Percentiles rank a stretch among this genome's conserved stretches.
Evolutionary conservation across 108 stramenopile genomes (phyloP).

Genomic region (Cyclotella cryptica): DNA sequence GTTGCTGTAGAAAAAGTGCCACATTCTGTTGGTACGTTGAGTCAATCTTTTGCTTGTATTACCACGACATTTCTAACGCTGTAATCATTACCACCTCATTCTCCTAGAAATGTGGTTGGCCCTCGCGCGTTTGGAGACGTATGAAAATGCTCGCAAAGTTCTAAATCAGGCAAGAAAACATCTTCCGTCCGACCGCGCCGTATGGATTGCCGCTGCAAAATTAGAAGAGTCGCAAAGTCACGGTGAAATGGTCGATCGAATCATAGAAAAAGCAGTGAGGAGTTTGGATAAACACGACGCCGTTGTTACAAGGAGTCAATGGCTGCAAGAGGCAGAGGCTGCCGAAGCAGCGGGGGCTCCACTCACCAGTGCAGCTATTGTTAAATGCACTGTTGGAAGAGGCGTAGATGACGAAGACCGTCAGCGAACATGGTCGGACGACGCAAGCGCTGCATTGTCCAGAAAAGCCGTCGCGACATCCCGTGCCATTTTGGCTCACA

Average conservation of each 20-base stretch:
- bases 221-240: slow-evolving; percentile 97
- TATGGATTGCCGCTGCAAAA: slow-evolving; percentile 97
- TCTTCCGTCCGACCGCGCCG: slow-evolving; percentile 88
- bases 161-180: slow-evolving; percentile 94
- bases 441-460: slow-evolving; percentile 83
- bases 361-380: slow-evolving; percentile 89
- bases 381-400: slow-evolving; percentile 82
- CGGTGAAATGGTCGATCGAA: slow-evolving; percentile 73
- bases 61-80: too few relatives aligned
- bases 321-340: slow-evolving; percentile 91
- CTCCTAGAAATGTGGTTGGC: slow-evolving; percentile 95
- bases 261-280: slow-evolving; percentile 81
- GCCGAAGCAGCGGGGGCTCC: slow-evolving; percentile 87
- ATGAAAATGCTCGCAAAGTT: slow-evolving; percentile 96
- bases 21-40: slow-evolving; percentile 63
- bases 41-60: not conserved
- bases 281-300: slow-evolving; percentile 77
- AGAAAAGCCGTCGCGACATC: slow-evolving; percentile 84
- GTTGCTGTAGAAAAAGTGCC: slow-evolving; percentile 98
- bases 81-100: not conserved
- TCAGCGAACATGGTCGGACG: slow-evolving; percentile 95
- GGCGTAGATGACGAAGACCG: slow-evolving; percentile 96
- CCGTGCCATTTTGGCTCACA: slow-evolving; percentile 86
- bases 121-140: slow-evolving; percentile 96
- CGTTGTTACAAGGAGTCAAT: slow-evolving; percentile 86